These are phyloP conservation scores for Pueraria montana DNA, from an alignment of 306 rosid species.

Conservation along the genomic window DNA sequence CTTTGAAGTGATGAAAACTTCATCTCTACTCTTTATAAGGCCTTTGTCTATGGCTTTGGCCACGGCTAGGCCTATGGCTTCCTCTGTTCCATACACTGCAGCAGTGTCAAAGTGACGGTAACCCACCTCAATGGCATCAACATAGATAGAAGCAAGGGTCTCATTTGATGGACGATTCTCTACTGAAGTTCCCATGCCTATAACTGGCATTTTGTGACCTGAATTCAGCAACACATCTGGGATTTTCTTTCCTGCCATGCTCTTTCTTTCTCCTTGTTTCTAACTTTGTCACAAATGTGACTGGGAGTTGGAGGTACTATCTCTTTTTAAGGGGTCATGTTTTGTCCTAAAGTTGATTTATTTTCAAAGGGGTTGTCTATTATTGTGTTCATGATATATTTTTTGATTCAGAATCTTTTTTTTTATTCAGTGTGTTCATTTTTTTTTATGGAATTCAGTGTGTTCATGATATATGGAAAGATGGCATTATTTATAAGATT, in stretches of 20 bases:
- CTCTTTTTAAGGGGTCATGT: neutral
- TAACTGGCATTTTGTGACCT: conserved; percentile 59
- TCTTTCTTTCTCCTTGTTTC: neutral
- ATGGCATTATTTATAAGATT: neutral
- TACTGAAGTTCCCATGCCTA: conserved; percentile 59
- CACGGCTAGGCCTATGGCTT: conserved; percentile 57
- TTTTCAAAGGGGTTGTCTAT: neutral
- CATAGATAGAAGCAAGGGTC: conserved; percentile 51
- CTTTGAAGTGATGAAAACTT: conserved; percentile 73
- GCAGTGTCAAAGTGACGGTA: conserved; percentile 60
- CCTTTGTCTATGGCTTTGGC: conserved; percentile 53
- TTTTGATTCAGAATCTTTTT: too few relatives aligned
- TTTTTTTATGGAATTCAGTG: too few relatives aligned
- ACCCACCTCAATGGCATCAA: conserved; percentile 55
- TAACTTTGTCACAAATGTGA: conserved; percentile 11
- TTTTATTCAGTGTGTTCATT: too few relatives aligned
- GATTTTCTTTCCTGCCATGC: conserved; percentile 49
- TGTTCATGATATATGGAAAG: neutral
- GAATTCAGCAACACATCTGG: conserved; percentile 53
- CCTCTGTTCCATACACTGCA: conserved; percentile 59
- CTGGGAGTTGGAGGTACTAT: neutral
- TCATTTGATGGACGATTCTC: conserved; percentile 56
- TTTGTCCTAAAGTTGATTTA: neutral
- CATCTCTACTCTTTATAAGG: conserved; percentile 59
- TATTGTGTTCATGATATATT: neutral